Percentiles rank a stretch among this genome's conserved stretches.
These are phyloP conservation scores for Amanita inopinata DNA, from an alignment of 768 basidiomycete genomes.

Conservation along the genomic window DNA sequence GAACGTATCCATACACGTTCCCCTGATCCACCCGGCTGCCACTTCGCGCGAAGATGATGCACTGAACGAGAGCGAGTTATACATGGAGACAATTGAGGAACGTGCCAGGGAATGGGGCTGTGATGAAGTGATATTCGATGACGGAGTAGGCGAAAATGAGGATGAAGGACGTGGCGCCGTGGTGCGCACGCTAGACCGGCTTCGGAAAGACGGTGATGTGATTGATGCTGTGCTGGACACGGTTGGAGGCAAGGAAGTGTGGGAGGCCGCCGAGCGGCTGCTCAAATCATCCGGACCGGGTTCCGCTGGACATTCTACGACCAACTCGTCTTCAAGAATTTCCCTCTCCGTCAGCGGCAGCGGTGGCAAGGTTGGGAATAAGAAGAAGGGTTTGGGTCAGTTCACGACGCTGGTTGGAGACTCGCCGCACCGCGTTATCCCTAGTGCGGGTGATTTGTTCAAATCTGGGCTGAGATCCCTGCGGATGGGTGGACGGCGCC, in stretches of 20 bases:
- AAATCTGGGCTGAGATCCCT: conserved; percentile 62
- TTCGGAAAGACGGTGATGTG: conserved; percentile 41
- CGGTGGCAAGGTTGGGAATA: conserved; percentile 13
- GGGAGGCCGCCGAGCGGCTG: conserved; percentile 63
- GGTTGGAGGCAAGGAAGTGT: conserved; percentile 69
- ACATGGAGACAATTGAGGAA: conserved; percentile 39
- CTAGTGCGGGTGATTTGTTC: conserved; percentile 65
- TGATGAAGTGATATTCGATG: conserved; percentile 69
- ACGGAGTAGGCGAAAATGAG: conserved; percentile 27
- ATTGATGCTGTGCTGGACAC: conserved; percentile 84
- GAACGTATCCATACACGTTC: conserved; percentile 63
- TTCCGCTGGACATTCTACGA: not conserved
- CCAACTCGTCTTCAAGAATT: not conserved
- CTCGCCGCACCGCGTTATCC: conserved; percentile 49
- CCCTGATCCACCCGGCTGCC: conserved; percentile 19
- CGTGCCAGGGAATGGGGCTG: conserved; percentile 61
- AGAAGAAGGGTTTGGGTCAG: conserved; percentile 29
- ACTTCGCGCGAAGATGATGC: conserved; percentile 17
- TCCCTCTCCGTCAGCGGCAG: conserved; percentile 6
- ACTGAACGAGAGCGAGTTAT: conserved; percentile 19
- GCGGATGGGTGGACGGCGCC: conserved; percentile 19
- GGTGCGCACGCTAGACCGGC: conserved; percentile 40
- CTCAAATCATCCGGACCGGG: conserved; percentile 28
- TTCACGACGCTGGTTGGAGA: conserved; percentile 82
- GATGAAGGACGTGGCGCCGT: conserved; percentile 36